Base-by-base conservation (phyloP, 352 stramenopile genomes). In the Phytophthora tentaculata region DNA sequence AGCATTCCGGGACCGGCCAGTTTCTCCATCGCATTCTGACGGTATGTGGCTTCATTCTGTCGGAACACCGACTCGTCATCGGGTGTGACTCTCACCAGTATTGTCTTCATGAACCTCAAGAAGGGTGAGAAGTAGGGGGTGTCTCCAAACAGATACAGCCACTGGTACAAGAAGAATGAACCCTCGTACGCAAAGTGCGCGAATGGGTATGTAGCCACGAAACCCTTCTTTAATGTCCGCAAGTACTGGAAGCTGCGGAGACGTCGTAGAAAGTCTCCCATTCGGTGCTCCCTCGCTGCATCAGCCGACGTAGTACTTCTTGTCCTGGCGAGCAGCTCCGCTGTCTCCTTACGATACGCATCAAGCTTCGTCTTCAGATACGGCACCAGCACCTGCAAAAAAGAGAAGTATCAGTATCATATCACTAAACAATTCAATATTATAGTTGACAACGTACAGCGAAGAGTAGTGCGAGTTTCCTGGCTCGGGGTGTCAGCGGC, bases 71-170 rank as follows among this genome's bases (percentile, higher is more conserved):
- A 81, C 67, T 92, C 84, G 44, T 96, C 86, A 3, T 88, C 78
- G 3, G 81, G 59, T 4, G 86, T 92, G 23, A 91, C 77, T 28
- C 86, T 83, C 35, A 94, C 85, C 23, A 96, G 78, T 28, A 88
- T 69, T 8, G 86, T 86, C 71, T 91, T 90, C 71, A 95, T 84
- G 23, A 70, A 74, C 0, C 76, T 84, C 14, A 95, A 63, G 47
- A 95, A 89, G 3, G 88, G 88, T 7, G 88, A 91, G 57, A 96
- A 96, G 50, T 90, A 93, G 4, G 80, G 83, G 4, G 88, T 94
- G 44, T 95, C 84, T 23, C 85, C 86, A 69, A 96, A 90, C 57
- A 96, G 57, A 73, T 96, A 96, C 23, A 95, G 60, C 88, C 85
- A 93, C 79, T 96, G 82, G 60, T 94, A 94, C 20, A 94, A 28